Evolutionary conservation across 768 basidiomycete genomes (phyloP).

Genomic region (Kwoniella europaea): DNA sequence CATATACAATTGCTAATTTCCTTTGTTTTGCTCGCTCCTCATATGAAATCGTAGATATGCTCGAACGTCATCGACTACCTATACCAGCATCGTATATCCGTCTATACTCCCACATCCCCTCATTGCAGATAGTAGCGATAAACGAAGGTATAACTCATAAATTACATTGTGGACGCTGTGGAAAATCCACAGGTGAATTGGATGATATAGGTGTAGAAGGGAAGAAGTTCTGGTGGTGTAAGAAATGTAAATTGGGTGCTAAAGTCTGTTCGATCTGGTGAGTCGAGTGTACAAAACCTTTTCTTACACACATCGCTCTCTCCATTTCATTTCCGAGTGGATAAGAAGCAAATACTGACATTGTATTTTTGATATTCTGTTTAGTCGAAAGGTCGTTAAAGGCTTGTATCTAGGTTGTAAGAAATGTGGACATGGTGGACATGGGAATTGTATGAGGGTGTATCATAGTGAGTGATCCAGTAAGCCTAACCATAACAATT

Average conservation of each 20-base stretch:
- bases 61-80: conserved; percentile 35
- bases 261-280: conserved; percentile 44
- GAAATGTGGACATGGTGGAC: conserved; percentile 49
- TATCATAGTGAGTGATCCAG: conserved; percentile 40
- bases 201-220: conserved; percentile 44
- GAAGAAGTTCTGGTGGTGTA: conserved; percentile 50
- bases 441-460: conserved; percentile 41
- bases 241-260: conserved; percentile 39
- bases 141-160: conserved; percentile 49
- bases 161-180: conserved; percentile 38
- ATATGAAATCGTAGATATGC: conserved; percentile 32
- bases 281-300: background rate
- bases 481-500: background rate
- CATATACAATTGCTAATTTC: too few species aligned
- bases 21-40: too few species aligned
- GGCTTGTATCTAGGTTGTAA: conserved; percentile 47
- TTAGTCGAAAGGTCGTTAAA: conserved; percentile 36
- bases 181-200: conserved; percentile 41
- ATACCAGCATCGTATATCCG: conserved; percentile 45
- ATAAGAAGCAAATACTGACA: background rate
- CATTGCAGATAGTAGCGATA: conserved; percentile 32
- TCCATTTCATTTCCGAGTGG: background rate
- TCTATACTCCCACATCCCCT: conserved; percentile 26
- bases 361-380: background rate
- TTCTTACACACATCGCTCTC: background rate